Evolutionary conservation across 371 early-diverging fungal genomes (phyloP), one percentile per base, ranked within the genome.

Genomic region (Batkoa obscura): DNA sequence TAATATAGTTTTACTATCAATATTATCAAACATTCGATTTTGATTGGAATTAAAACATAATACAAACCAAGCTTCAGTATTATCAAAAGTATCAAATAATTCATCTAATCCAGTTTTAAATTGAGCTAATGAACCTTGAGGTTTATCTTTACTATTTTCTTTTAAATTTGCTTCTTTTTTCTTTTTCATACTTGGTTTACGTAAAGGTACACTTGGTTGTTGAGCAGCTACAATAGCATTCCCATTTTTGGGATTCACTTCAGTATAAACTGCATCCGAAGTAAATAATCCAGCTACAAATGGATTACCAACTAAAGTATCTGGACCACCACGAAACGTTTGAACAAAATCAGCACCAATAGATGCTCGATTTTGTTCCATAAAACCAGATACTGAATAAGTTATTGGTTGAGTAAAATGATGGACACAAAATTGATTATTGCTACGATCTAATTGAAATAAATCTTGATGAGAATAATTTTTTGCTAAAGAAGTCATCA

Each of bases 51-150:
- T 74, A 51, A 95, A 68, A 67, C 87, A 87, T 62, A 88, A 71
- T 50, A 93, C 66, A 60, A 84, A 84, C 85, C 93, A 94, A 12
- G 86, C 70, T 46, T 80, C 78, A 1, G 94, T 88, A 55, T 87
- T 86, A 54, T 79, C 77, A 37, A 94, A 66, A 5, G 88, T 76
- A 31, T 79, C 80, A 6, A 88, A 68, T 4, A 94, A 68, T 59
- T 87, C 87, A 47, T 80, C 77, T 46, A 90, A 63, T 2, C 84
- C 75, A 6, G 75, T 72, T 55, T 83, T 80, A 60, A 86, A 73
- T 67, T 88, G 82, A 15, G 76, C 66, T 1, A 73, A 69, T 9
- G 81, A 60, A 17, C 73, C 74, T 1, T 68, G 60, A 3, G 72
- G 69, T 60, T 71, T 73, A 57, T 47, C 37, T 10, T 57, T 34